These are phyloP conservation scores for Schizopora paradoxa DNA, from an alignment of 1,284 basidiomycete species.

Conservation along the genomic window DNA sequence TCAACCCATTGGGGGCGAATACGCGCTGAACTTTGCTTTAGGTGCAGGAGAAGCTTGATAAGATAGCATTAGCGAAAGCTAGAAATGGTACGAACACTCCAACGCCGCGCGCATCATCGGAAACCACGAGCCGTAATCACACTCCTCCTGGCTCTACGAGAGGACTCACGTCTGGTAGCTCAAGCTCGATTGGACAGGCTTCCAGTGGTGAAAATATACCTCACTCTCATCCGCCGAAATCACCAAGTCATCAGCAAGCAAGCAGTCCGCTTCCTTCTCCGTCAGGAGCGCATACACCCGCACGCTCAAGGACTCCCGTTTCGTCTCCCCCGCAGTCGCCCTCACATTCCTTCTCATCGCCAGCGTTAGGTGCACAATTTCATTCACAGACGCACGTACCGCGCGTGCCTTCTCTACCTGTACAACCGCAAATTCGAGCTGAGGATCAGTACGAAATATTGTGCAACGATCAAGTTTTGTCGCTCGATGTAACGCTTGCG, in stretches of 20 bases:
- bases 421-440: conserved; percentile 30
- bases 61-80: conserved; percentile 30
- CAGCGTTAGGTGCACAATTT: too few species aligned
- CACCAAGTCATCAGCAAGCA: conserved; percentile 14
- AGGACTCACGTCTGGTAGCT: too few species aligned
- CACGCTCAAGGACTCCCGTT: too few species aligned
- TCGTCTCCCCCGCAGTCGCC: too few species aligned
- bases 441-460: conserved; percentile 85
- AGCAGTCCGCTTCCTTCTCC: conserved; percentile 10
- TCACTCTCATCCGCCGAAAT: too few species aligned
- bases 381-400: too few species aligned
- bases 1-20: background rate
- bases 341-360: conserved; percentile 1
- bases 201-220: too few species aligned
- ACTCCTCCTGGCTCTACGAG: too few species aligned
- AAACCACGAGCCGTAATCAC: conserved; percentile 27
- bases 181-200: too few species aligned
- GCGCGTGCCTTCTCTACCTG: too few species aligned
- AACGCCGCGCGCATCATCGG: conserved; percentile 40
- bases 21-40: conserved; percentile 26
- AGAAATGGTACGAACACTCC: too few species aligned
- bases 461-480: conserved; percentile 78
- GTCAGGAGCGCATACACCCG: too few species aligned
- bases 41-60: conserved; percentile 87
- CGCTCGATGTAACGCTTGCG: conserved; percentile 83